Percentiles rank a stretch among this genome's conserved stretches.
These are phyloP conservation scores for Melanopsichium pennsylvanicum DNA, from an alignment of 1,284 basidiomycete genomes.

Conservation along the genomic window DNA sequence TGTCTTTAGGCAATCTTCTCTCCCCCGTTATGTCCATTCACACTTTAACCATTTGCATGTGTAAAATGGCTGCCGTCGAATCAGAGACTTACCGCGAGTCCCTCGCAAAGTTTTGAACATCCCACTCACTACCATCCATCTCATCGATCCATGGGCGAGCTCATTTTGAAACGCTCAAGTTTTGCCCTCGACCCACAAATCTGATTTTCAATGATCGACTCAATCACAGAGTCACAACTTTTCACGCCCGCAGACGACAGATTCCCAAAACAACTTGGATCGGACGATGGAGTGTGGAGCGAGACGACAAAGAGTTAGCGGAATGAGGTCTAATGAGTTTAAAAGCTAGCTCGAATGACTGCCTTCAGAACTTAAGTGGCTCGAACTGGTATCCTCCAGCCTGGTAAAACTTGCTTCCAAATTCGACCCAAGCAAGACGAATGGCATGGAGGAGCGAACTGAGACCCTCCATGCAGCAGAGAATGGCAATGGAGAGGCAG, in stretches of 20 bases:
- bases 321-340: not conserved
- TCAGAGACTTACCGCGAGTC: too few species aligned
- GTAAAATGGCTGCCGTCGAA: too few species aligned
- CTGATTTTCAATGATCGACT: too few species aligned
- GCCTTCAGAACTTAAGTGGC: conserved; percentile 52
- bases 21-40: too few species aligned
- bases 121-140: too few species aligned
- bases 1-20: too few species aligned
- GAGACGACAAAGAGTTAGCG: not conserved
- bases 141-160: too few species aligned
- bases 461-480: conserved; percentile 89
- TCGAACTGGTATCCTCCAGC: conserved; percentile 77
- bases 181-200: too few species aligned
- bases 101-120: too few species aligned
- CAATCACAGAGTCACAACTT: not conserved
- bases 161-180: too few species aligned
- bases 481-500: conserved; percentile 73
- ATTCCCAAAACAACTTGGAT: not conserved
- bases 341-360: too few species aligned
- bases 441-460: conserved; percentile 85
- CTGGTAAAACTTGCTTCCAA: conserved; percentile 94
- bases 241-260: not conserved
- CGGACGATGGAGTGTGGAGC: not conserved
- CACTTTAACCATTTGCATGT: too few species aligned
- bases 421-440: conserved; percentile 97